Evolutionary conservation across 2,329 filamentous ascomycete genomes (phyloP), one percentile per base, ranked within the genome.

Genomic region (Aspergillus pseudoviridinutans): DNA sequence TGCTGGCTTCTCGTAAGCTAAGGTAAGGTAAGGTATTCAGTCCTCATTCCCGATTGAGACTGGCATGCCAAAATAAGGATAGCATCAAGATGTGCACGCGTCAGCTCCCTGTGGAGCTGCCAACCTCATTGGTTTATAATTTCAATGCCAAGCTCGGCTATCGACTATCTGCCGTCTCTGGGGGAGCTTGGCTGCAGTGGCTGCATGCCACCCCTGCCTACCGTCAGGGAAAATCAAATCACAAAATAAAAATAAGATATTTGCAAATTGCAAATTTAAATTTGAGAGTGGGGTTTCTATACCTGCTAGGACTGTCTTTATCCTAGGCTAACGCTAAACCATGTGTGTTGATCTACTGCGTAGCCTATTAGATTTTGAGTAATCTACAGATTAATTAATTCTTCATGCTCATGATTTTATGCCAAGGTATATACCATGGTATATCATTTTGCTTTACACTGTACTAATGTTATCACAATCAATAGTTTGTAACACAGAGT

Each of bases 101-200:
- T 73, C 68, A 72, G 70, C 69, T 71, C n/a, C n/a, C 22, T 58
- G 58, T 66, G 66, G 66, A 56, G 2, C 59, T 6, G 1, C 1
- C 1, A 1, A 24, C 53, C 3, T 64, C 44, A 73, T 71, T 73
- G 70, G 70, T 53, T 61, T 51, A 71, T 70, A 64, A 52, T n/a
- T 12, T 14, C 12, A 29, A 64, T 47, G 69, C 70, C 70, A 72
- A 73, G 69, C 58, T 69, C 69, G 70, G 70, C 70, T 73, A 72
- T 73, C 70, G 70, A 73, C 68, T 69, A 73, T 73, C 70, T 73
- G 70, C 70, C 70, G 70, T 69, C 62, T 59, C 60, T 52, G 42
- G 53, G 60, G 60, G 44, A 47, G 44, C 44, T 47, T 47, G 44
- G 44, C 44, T 24, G 22, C 44, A 5, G n/a, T 47, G 44, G 44